Percentiles rank a stretch among this genome's conserved stretches.
Evolutionary conservation across 1,284 basidiomycete species (phyloP).

Genomic region (Xerocomus minutiporus): DNA sequence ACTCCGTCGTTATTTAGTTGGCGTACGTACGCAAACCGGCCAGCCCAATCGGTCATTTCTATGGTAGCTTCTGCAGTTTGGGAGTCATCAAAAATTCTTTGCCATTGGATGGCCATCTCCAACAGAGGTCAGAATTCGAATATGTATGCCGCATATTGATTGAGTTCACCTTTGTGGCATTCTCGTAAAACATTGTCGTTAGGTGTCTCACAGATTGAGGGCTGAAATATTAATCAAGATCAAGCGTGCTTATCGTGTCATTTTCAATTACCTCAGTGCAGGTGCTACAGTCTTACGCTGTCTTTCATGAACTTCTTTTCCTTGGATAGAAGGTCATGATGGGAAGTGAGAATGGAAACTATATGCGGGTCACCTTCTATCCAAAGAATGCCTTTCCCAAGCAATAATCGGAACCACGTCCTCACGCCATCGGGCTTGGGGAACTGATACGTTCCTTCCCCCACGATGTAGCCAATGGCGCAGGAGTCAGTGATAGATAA

Average conservation of each 20-base stretch:
- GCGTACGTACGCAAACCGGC: slow-evolving; percentile 49
- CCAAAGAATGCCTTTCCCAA: slow-evolving; percentile 61
- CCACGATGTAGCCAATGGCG: slow-evolving; percentile 50
- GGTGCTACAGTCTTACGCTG: slow-evolving; percentile 50
- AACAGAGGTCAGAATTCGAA: neutral
- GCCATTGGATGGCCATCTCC: slow-evolving; percentile 46
- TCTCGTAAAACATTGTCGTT: slow-evolving; percentile 47
- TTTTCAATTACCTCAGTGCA: slow-evolving; percentile 43
- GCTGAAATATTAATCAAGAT: slow-evolving; percentile 29
- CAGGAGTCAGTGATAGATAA: slow-evolving; percentile 50
- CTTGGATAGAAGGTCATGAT: slow-evolving; percentile 24
- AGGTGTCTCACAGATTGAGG: slow-evolving; percentile 48
- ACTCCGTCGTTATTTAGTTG: neutral
- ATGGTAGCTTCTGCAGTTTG: slow-evolving; percentile 38
- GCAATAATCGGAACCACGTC: slow-evolving; percentile 53
- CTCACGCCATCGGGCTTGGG: slow-evolving; percentile 57
- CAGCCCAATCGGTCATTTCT: slow-evolving; percentile 54
- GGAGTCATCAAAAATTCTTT: slow-evolving; percentile 38
- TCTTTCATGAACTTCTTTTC: slow-evolving; percentile 50
- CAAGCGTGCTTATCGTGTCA: neutral
- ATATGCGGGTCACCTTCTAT: slow-evolving; percentile 44
- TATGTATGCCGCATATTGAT: slow-evolving; percentile 2
- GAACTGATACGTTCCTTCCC: slow-evolving; percentile 49
- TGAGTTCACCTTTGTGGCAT: slow-evolving; percentile 37
- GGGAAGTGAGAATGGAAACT: neutral